Conservation (phyloP, 1,284 basidiomycete species). For the Vanrija sp. region DNA sequence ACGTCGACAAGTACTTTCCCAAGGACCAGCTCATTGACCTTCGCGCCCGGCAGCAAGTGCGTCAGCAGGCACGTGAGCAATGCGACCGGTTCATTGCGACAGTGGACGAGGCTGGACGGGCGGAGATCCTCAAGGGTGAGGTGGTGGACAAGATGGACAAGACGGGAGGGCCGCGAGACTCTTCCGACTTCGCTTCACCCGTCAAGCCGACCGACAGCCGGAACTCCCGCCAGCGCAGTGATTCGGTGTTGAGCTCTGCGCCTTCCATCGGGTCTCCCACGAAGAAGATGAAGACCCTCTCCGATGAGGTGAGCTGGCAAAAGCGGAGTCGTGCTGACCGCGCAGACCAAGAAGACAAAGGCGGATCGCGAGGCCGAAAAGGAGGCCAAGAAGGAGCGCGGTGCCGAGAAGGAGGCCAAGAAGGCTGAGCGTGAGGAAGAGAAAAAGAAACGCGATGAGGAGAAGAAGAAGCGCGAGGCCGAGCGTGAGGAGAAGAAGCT, state of each 20-base stretch:
- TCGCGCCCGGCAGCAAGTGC: slow-evolving; percentile 12
- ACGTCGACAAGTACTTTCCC: slow-evolving; percentile 29
- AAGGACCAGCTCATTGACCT: slow-evolving; percentile 22
- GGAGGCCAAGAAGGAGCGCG: not conserved
- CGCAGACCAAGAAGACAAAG: slow-evolving; percentile 24
- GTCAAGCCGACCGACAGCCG: too few relatives aligned
- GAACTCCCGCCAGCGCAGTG: too few relatives aligned
- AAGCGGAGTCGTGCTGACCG: not conserved
- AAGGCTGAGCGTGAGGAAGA: slow-evolving; percentile 6
- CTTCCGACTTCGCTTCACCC: too few relatives aligned
- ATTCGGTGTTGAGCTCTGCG: too few relatives aligned
- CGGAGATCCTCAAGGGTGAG: slow-evolving; percentile 30
- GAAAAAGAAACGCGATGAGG: slow-evolving; percentile 7
- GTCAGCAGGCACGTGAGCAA: slow-evolving; percentile 29
- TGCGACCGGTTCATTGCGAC: slow-evolving; percentile 25
- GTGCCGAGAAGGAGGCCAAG: slow-evolving; percentile 6
- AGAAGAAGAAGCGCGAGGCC: slow-evolving; percentile 1
- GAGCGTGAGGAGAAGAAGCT: slow-evolving; percentile 9
- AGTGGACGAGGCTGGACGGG: slow-evolving; percentile 31
- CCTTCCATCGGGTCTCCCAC: slow-evolving; percentile 26
- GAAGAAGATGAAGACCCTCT: slow-evolving; percentile 31
- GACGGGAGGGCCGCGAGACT: not conserved
- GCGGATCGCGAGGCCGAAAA: slow-evolving; percentile 5
- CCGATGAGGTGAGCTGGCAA: slow-evolving; percentile 35
- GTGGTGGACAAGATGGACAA: slow-evolving; percentile 12